These are phyloP conservation scores for Lentinula detonsa DNA, from an alignment of 768 basidiomycete species.

Conservation along the genomic window DNA sequence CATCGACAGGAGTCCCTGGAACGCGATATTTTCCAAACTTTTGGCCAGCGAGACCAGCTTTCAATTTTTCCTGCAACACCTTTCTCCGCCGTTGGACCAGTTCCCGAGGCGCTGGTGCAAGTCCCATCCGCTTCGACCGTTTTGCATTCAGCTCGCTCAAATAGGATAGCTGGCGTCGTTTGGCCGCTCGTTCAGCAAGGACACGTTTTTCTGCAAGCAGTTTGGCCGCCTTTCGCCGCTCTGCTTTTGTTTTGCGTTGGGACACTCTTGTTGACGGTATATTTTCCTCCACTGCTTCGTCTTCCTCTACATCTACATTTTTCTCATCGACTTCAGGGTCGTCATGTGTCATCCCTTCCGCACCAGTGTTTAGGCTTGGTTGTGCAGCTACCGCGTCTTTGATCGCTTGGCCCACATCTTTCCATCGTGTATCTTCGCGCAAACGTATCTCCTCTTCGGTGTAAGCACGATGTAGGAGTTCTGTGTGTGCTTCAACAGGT, in stretches of 20 bases:
- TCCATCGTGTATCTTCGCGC: conserved; percentile 46
- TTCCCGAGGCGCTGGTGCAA: conserved; percentile 46
- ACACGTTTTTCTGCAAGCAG: conserved; percentile 66
- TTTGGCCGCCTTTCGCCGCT: conserved; percentile 62
- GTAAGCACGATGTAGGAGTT: conserved; percentile 63
- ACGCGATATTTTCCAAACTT: conserved; percentile 79
- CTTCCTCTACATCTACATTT: conserved; percentile 28
- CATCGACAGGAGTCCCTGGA: conserved; percentile 61
- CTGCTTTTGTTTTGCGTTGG: conserved; percentile 52
- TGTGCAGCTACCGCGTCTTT: conserved; percentile 35
- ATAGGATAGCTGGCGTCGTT: conserved; percentile 50
- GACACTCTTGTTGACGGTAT: conserved; percentile 17
- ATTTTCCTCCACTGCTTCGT: conserved; percentile 23
- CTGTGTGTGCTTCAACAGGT: conserved; percentile 61
- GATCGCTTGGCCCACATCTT: conserved; percentile 49
- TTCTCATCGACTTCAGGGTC: conserved; percentile 14
- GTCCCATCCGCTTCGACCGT: background rate
- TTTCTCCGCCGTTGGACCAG: conserved; percentile 34
- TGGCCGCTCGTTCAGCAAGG: conserved; percentile 50
- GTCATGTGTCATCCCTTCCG: conserved; percentile 22
- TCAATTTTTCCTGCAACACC: conserved; percentile 30
- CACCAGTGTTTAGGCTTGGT: conserved; percentile 23
- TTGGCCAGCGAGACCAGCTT: conserved; percentile 63
- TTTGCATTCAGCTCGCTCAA: background rate
- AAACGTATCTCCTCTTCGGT: conserved; percentile 57